Evolutionary conservation across 306 rosid species (phyloP).

Genomic region (Corylus americana): DNA sequence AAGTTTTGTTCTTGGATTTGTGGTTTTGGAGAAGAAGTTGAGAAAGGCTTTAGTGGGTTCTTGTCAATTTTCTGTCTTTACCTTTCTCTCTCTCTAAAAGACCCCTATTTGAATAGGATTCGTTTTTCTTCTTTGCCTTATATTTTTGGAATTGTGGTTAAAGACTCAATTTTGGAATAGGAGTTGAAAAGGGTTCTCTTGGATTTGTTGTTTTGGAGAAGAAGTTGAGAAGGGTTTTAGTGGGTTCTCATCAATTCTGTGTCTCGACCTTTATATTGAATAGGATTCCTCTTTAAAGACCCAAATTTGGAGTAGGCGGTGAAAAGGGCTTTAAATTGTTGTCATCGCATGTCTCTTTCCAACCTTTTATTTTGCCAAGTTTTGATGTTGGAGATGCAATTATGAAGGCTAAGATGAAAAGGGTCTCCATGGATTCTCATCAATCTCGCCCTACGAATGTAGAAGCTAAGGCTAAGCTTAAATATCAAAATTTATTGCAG

Average conservation of each 20-base stretch:
- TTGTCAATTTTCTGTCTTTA: too few species aligned
- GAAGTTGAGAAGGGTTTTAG: conserved; percentile 5
- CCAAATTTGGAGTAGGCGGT: neutral
- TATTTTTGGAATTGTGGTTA: neutral
- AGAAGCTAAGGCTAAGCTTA: conserved; percentile 12
- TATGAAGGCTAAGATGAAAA: conserved; percentile 37
- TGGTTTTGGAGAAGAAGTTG: neutral
- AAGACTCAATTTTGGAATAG: neutral
- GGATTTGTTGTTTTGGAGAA: neutral
- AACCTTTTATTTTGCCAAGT: conserved; percentile 9
- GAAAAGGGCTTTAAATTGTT: conserved; percentile 9
- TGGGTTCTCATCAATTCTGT: conserved; percentile 1
- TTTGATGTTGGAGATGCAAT: conserved; percentile 4
- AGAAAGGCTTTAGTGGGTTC: neutral
- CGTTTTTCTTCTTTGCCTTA: neutral
- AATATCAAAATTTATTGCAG: conserved; percentile 30
- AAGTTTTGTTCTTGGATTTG: neutral
- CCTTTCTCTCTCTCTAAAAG: neutral
- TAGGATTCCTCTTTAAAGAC: conserved; percentile 9
- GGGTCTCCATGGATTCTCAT: conserved; percentile 25
- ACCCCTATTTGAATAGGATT: neutral
- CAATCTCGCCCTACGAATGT: conserved; percentile 17
- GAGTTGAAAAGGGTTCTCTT: neutral
- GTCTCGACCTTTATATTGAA: neutral
- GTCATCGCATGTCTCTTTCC: neutral